A percentile compares a stretch with the other conserved stretches of the same genome.
phyloP scores from a whole-genome alignment of 2,329 filamentous ascomycete species.

The Fusarium multiceps region DNA sequence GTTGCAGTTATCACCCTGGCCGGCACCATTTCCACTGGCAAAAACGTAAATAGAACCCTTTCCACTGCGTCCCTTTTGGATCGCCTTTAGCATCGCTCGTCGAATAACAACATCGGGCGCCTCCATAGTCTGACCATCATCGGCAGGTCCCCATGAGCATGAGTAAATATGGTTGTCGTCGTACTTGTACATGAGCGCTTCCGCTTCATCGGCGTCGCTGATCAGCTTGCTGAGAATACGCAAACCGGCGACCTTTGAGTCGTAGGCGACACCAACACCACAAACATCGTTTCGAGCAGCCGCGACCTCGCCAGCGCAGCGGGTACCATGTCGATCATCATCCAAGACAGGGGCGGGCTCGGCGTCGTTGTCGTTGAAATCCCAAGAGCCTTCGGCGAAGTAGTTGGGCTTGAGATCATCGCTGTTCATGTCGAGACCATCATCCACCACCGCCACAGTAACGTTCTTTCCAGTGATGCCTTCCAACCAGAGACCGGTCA shows the following conservation, averaged over 20 bases:
- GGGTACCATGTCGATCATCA: conserved; percentile 91
- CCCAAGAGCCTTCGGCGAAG: conserved; percentile 90
- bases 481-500: conserved; percentile 91
- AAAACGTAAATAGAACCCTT: conserved; percentile 96
- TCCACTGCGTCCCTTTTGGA: conserved; percentile 86
- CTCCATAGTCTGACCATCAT: conserved; percentile 95
- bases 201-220: conserved; percentile 90
- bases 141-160: conserved; percentile 97
- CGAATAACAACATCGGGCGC: conserved; percentile 89
- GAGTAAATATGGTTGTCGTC: conserved; percentile 97
- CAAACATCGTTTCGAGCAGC: conserved; percentile 94
- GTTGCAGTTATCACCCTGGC: conserved; percentile 93
- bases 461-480: conserved; percentile 90
- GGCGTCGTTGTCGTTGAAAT: conserved; percentile 88
- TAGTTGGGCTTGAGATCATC: conserved; percentile 93
- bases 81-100: conserved; percentile 89
- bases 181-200: conserved; percentile 91
- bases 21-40: conserved; percentile 90
- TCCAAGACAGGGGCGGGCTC: conserved; percentile 84
- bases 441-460: conserved; percentile 94
- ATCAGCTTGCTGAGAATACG: conserved; percentile 93
- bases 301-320: conserved; percentile 93
- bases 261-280: conserved; percentile 94
- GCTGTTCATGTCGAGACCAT: conserved; percentile 96
- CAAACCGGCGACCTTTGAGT: conserved; percentile 89